phyloP scores from a whole-genome alignment of 2,329 filamentous ascomycete species.

The Diaporthe ilicicola region DNA sequence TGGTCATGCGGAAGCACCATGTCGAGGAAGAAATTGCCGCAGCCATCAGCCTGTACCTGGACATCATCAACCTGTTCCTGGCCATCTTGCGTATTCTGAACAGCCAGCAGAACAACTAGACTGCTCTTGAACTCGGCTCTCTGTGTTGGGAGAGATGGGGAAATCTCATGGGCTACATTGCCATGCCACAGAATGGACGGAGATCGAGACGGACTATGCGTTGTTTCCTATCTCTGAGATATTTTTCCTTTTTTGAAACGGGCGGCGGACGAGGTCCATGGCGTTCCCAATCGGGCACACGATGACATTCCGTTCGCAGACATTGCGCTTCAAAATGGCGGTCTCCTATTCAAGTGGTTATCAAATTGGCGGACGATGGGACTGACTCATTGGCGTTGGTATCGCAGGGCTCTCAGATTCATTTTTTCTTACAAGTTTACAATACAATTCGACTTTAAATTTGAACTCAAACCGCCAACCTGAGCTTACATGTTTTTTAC shows the following conservation, averaged over 20 bases:
- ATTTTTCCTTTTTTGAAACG: neutral
- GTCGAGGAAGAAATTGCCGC: constrained; percentile 98
- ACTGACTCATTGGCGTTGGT: neutral
- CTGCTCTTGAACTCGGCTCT: neutral
- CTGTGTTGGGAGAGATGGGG: neutral
- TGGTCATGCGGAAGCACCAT: constrained; percentile 95
- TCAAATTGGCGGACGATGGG: neutral
- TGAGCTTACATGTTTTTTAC: no score
- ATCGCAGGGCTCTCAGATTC: neutral
- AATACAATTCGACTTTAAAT: neutral
- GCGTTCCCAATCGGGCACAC: neutral
- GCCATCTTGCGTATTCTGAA: constrained; percentile 96
- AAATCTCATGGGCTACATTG: neutral
- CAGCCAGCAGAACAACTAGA: constrained; percentile 91
- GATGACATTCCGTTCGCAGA: neutral
- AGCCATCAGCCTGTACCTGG: constrained; percentile 92
- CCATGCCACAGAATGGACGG: neutral
- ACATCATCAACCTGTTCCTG: constrained; percentile 97
- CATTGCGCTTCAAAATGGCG: neutral
- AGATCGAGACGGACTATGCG: neutral
- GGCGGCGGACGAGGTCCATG: neutral
- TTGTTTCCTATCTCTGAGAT: neutral
- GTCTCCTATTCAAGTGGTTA: neutral
- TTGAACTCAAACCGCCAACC: neutral
- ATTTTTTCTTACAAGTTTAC: neutral